Evolutionary conservation across 306 rosid genomes (phyloP).

Genomic region (Vigna angularis): DNA sequence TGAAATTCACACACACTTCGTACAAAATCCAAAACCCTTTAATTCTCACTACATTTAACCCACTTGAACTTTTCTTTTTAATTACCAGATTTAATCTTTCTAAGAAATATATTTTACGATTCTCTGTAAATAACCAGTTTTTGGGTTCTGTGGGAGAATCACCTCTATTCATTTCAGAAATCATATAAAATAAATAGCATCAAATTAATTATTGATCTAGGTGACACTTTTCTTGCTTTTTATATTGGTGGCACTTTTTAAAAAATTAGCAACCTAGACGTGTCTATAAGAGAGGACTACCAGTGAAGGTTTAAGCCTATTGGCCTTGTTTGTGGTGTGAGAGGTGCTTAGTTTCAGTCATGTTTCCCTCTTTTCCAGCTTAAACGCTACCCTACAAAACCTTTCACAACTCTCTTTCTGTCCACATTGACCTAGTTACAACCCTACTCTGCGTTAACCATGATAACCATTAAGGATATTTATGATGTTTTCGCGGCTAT

Average conservation of each 20-base stretch:
- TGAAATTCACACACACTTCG: conserved; percentile 22
- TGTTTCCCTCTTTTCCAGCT: conserved; percentile 44
- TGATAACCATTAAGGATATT: conserved; percentile 81
- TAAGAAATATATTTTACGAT: no score
- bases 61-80: background rate
- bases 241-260: background rate
- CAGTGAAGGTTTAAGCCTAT: conserved; percentile 29
- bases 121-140: no score
- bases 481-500: conserved; percentile 79
- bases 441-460: conserved; percentile 37
- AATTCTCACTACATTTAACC: conserved; percentile 29
- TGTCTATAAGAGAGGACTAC: conserved; percentile 39
- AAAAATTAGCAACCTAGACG: background rate
- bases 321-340: background rate
- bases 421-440: background rate
- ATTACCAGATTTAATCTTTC: background rate
- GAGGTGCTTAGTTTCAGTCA: conserved; percentile 27
- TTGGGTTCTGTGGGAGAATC: no score
- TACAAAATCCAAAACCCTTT: conserved; percentile 42
- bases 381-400: conserved; percentile 27
- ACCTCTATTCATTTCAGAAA: no score
- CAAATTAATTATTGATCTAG: background rate
- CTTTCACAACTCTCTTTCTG: conserved; percentile 11
- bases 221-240: background rate
- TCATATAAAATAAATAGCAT: background rate